A percentile compares a stretch with the other conserved stretches of the same genome.
Evolutionary conservation across 495 filamentous ascomycete species (phyloP).

Genomic region (Penicillium flavigenum): DNA sequence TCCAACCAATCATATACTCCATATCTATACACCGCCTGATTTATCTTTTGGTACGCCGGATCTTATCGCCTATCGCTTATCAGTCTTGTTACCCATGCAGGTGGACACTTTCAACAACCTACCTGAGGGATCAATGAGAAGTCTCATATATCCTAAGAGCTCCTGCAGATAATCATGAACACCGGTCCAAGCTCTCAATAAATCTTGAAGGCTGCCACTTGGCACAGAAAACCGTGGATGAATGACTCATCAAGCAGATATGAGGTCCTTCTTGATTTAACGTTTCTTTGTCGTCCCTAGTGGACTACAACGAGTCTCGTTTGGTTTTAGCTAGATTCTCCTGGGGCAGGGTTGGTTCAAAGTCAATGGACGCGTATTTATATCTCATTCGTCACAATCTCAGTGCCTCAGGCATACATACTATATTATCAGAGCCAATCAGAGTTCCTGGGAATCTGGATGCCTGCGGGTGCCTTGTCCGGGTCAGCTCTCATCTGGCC

Average conservation of each 20-base stretch:
- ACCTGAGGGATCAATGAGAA: neutral
- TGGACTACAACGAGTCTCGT: neutral
- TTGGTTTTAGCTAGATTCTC: neutral
- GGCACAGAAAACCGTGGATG: neutral
- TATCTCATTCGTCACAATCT: neutral
- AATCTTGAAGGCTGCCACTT: neutral
- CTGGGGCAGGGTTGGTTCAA: neutral
- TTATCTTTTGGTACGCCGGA: neutral
- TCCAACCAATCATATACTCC: neutral
- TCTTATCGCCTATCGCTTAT: slow-evolving; percentile 9
- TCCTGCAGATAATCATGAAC: neutral
- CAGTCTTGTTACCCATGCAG: neutral
- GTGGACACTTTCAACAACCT: neutral
- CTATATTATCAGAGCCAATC: slow-evolving; percentile 18
- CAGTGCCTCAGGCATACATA: neutral
- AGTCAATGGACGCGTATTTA: neutral
- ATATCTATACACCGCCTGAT: neutral
- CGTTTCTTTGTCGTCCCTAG: neutral
- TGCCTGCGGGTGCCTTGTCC: slow-evolving; percentile 23
- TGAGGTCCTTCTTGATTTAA: neutral
- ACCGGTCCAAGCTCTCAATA: neutral
- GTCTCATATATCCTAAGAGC: neutral
- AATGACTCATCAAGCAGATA: neutral
- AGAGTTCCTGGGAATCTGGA: slow-evolving; percentile 19
- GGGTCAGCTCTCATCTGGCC: slow-evolving; percentile 10